phyloP scores from a whole-genome alignment of 192 early-diverging fungal genomes.

The Chytriomyces sp. region DNA sequence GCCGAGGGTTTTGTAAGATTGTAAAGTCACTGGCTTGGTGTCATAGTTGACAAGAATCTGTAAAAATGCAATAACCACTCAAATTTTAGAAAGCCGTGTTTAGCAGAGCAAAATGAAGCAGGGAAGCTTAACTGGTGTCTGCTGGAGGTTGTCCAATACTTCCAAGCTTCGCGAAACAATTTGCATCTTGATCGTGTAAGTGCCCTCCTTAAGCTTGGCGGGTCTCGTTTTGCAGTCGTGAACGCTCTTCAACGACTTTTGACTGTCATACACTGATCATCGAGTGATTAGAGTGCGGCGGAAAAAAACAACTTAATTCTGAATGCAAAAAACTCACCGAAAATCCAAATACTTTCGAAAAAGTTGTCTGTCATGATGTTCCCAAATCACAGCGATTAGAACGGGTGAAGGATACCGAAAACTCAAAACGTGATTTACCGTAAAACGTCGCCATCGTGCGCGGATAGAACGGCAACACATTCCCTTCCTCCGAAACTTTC shows the following conservation, averaged over 20 bases:
- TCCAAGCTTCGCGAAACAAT: constrained; percentile 70
- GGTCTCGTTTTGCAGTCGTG: constrained; percentile 76
- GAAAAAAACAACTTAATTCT: constrained; percentile 24
- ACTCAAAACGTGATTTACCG: constrained; percentile 48
- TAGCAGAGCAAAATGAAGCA: neutral
- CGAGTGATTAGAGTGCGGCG: too few relatives aligned
- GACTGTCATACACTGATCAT: constrained; percentile 71
- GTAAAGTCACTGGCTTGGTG: constrained; percentile 56
- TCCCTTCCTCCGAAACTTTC: constrained; percentile 57
- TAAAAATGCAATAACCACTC: neutral
- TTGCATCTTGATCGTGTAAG: constrained; percentile 83
- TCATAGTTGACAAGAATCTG: constrained; percentile 68
- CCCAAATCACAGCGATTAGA: neutral
- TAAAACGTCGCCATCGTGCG: constrained; percentile 72
- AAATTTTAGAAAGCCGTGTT: neutral
- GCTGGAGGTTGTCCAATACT: constrained; percentile 77
- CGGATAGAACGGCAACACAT: constrained; percentile 67
- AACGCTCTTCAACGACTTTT: constrained; percentile 64
- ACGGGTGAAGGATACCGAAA: neutral
- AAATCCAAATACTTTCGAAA: constrained; percentile 32
- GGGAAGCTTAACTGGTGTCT: constrained; percentile 40
- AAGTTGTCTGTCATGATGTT: constrained; percentile 39
- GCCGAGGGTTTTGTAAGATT: constrained; percentile 59
- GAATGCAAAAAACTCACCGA: neutral
- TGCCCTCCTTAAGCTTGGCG: constrained; percentile 76